phyloP scores from a whole-genome alignment of 2,329 filamentous ascomycete genomes.

The Cercospora beticola region DNA sequence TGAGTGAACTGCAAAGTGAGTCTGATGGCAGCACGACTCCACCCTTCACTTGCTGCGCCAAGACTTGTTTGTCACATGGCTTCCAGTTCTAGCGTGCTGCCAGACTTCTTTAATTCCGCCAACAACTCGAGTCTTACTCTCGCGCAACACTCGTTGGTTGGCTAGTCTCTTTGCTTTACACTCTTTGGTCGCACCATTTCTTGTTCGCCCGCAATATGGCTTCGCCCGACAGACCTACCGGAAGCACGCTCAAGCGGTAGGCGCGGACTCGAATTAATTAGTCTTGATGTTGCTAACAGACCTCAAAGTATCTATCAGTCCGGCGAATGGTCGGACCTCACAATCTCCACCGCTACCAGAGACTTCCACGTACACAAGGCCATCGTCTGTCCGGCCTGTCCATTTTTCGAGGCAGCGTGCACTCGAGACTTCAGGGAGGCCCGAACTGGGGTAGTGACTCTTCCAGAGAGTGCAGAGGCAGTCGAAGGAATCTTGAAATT shows the following conservation, averaged over 20 bases:
- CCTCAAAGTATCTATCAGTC: not conserved
- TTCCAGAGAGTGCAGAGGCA: not conserved
- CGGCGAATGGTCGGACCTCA: slow-evolving; percentile 2
- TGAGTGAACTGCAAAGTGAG: not conserved
- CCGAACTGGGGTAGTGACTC: not conserved
- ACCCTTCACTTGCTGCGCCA: not conserved
- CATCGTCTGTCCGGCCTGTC: not conserved
- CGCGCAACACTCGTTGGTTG: not conserved
- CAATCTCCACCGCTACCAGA: not conserved
- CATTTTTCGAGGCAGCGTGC: not conserved
- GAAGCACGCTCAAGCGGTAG: not conserved
- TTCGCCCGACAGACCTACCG: not conserved
- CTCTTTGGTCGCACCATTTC: not conserved
- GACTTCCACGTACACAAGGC: slow-evolving; percentile 4
- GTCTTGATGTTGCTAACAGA: not conserved
- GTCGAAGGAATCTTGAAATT: not conserved
- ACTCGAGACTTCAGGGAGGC: not conserved
- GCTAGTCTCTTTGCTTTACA: not conserved
- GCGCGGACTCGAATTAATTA: not conserved
- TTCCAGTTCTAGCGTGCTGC: not conserved
- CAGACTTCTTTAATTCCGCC: not conserved
- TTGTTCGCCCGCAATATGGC: not conserved
- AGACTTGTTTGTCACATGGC: not conserved
- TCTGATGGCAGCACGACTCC: too few relatives aligned
- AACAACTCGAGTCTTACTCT: not conserved